Conservation (phyloP, 257 asterid genomes). For the Solanum bukasovii region DNA sequence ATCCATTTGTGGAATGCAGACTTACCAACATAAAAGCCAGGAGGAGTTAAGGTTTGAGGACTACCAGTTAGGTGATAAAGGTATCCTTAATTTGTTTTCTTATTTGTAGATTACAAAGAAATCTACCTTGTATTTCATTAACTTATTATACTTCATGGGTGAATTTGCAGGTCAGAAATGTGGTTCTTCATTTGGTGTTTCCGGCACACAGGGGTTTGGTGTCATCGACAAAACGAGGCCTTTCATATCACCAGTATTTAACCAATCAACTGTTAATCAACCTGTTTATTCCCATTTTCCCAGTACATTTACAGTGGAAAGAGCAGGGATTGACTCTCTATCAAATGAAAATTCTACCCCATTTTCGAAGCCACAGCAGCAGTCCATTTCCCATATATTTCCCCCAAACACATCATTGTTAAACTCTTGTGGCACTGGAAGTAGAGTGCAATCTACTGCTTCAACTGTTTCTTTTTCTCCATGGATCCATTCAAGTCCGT, state of each 20-base stretch:
- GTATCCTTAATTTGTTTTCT: slow-evolving; percentile 14
- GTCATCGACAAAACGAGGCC: background rate
- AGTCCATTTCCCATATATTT: background rate
- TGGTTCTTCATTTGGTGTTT: background rate
- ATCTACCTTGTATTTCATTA: background rate
- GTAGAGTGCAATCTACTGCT: background rate
- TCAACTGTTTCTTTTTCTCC: background rate
- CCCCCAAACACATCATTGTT: background rate
- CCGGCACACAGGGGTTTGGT: background rate
- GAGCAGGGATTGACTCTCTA: background rate
- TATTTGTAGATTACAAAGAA: background rate
- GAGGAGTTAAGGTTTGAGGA: slow-evolving; percentile 52
- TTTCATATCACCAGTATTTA: background rate
- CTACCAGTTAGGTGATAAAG: slow-evolving; percentile 53
- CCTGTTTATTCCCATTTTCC: background rate
- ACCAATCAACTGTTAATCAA: background rate
- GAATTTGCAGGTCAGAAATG: background rate
- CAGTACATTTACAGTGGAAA: background rate
- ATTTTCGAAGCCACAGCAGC: background rate
- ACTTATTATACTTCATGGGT: background rate
- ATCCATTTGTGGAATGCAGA: slow-evolving; percentile 70
- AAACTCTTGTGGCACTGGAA: background rate
- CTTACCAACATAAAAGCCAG: slow-evolving; percentile 54
- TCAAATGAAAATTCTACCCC: background rate
- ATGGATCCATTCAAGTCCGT: background rate